A percentile compares a stretch with the other conserved stretches of the same genome.
phyloP scores from a whole-genome alignment of 202 grass and related monocot genomes.

The Bolboschoenoplectus hybrid region DNA sequence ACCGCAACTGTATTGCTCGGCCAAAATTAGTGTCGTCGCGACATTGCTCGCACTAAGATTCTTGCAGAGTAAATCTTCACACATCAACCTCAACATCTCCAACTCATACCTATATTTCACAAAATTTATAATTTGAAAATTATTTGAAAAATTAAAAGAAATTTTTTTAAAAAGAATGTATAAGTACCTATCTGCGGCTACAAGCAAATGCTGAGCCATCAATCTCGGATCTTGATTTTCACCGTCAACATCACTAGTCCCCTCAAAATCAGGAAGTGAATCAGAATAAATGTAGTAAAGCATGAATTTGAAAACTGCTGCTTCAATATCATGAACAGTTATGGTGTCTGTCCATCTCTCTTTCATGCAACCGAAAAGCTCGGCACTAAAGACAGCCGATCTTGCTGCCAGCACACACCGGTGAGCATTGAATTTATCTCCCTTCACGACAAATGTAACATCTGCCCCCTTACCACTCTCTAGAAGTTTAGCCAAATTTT shows the following conservation, averaged over 20 bases:
- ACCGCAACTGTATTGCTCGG: not conserved
- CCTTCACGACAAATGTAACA: not conserved
- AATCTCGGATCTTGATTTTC: not conserved
- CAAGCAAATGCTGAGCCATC: not conserved
- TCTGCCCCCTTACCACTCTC: not conserved
- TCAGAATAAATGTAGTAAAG: conserved; percentile 3
- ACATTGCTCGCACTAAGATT: not conserved
- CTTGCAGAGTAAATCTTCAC: not conserved
- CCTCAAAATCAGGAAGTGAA: not conserved
- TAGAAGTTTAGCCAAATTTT: not conserved
- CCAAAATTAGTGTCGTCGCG: not conserved
- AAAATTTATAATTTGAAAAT: not conserved
- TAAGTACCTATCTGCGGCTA: not conserved
- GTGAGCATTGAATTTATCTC: not conserved
- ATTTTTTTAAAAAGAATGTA: not conserved
- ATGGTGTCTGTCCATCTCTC: not conserved
- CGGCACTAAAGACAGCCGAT: not conserved
- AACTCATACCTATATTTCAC: not conserved
- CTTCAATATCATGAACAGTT: not conserved
- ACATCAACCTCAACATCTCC: not conserved
- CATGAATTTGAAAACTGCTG: not conserved
- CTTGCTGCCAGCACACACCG: not conserved
- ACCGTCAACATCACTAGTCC: not conserved
- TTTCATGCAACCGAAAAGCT: not conserved
- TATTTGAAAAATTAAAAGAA: not conserved